Evolutionary conservation across 441 rosid species (phyloP).

Genomic region (Populus hybrid): DNA sequence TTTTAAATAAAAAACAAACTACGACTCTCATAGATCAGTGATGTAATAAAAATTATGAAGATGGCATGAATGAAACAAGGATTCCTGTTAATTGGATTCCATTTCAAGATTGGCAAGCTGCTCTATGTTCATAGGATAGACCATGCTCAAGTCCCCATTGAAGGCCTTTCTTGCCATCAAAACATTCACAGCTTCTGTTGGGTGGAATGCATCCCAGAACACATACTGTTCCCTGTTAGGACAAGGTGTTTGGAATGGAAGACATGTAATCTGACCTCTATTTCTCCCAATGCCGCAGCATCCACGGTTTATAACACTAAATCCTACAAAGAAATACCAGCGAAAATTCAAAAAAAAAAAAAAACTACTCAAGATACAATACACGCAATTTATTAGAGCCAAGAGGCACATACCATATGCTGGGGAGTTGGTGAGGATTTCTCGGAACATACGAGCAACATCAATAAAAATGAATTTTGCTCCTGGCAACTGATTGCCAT

Average conservation of each 20-base stretch:
- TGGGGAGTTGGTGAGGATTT: slow-evolving; percentile 46
- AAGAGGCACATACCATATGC: slow-evolving; percentile 45
- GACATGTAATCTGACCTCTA: slow-evolving; percentile 89
- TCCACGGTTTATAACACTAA: slow-evolving; percentile 66
- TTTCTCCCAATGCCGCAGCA: slow-evolving; percentile 92
- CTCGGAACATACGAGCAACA: slow-evolving; percentile 51
- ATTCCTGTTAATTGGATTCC: not conserved
- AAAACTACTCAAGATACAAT: not conserved
- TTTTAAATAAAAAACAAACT: not conserved
- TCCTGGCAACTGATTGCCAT: slow-evolving; percentile 48
- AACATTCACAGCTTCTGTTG: slow-evolving; percentile 84
- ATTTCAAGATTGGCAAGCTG: slow-evolving; percentile 51
- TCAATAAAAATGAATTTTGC: slow-evolving; percentile 63
- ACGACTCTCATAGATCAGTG: not conserved
- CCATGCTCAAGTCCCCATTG: slow-evolving; percentile 49
- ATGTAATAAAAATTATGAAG: not conserved
- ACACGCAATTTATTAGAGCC: not conserved
- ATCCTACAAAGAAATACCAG: slow-evolving; percentile 32
- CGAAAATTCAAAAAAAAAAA: not conserved
- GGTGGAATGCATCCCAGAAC: slow-evolving; percentile 98
- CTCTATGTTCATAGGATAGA: slow-evolving; percentile 72
- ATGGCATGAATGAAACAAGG: not conserved
- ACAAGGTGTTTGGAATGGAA: slow-evolving; percentile 89
- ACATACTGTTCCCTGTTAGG: slow-evolving; percentile 57
- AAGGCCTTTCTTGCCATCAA: slow-evolving; percentile 70